phyloP scores from a whole-genome alignment of 495 filamentous ascomycete species.

The Aspergillus avenaceus region DNA sequence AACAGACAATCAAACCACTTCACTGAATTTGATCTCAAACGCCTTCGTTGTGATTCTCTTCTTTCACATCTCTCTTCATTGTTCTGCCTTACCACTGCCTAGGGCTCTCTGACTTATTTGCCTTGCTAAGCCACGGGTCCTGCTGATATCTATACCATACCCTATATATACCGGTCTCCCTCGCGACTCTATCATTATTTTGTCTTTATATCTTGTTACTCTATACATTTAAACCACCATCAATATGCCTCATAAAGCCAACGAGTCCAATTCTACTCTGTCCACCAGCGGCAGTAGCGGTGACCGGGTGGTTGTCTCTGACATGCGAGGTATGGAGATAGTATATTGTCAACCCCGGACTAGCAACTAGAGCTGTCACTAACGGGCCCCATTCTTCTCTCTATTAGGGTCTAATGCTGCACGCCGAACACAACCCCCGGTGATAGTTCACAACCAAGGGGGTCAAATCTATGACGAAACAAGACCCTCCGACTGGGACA shows the following conservation, averaged over 20 bases:
- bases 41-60: too few species aligned
- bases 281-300: conserved; percentile 38
- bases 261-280: conserved; percentile 42
- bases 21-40: too few species aligned
- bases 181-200: neutral
- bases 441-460: conserved; percentile 42
- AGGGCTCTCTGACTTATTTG: neutral
- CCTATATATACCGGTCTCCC: conserved; percentile 3
- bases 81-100: neutral
- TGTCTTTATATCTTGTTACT: neutral
- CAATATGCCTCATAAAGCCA: conserved; percentile 43
- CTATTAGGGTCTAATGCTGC: conserved; percentile 24
- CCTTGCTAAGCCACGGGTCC: conserved; percentile 14
- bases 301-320: conserved; percentile 31
- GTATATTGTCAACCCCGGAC: conserved; percentile 1
- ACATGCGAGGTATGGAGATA: conserved; percentile 32
- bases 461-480: conserved; percentile 47
- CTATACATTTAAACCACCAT: neutral
- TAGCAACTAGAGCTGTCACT: conserved; percentile 7
- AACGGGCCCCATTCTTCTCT: conserved; percentile 7
- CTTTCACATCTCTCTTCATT: neutral
- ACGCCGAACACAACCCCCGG: conserved; percentile 32
- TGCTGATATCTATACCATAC: conserved; percentile 3
- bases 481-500: conserved; percentile 45
- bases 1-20: conserved; percentile 12